Conservation (phyloP, 345 rosid species). For the Luvunga scandens region DNA sequence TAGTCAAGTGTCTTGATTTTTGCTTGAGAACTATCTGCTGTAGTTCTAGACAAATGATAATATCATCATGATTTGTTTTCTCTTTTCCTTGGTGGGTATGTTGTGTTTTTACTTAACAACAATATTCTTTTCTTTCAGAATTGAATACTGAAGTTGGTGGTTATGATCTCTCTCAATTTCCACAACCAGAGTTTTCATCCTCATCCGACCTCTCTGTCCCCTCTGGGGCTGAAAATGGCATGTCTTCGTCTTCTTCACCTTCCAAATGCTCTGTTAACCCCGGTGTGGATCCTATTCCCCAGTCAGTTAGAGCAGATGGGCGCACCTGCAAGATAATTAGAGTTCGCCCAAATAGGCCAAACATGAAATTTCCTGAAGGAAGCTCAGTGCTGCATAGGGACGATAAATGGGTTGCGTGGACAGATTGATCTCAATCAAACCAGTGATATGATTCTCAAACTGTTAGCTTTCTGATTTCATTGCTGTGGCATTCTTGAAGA, state of each 20-base stretch:
- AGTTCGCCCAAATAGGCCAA: constrained; percentile 18
- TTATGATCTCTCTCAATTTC: constrained; percentile 1
- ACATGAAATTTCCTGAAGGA: constrained; percentile 26
- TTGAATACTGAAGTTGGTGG: neutral
- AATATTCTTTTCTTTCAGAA: neutral
- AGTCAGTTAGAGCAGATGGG: neutral
- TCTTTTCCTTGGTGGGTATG: neutral
- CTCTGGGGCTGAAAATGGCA: neutral
- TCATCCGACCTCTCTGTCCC: neutral
- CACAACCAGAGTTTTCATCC: constrained; percentile 16
- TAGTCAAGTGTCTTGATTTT: neutral
- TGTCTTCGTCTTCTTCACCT: neutral
- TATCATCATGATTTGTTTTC: neutral
- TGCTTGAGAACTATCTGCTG: neutral
- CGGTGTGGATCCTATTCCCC: neutral
- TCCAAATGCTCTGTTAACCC: neutral
- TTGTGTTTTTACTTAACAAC: neutral
- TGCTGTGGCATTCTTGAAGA: neutral
- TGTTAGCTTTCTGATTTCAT: neutral
- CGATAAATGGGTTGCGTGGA: constrained; percentile 27
- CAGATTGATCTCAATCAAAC: constrained; percentile 6
- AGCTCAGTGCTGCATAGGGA: constrained; percentile 22
- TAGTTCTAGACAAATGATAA: neutral
- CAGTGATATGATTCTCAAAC: neutral
- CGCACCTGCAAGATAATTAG: neutral